Evolutionary conservation across 768 basidiomycete species (phyloP).

Genomic region (Peribolospora baueri): DNA sequence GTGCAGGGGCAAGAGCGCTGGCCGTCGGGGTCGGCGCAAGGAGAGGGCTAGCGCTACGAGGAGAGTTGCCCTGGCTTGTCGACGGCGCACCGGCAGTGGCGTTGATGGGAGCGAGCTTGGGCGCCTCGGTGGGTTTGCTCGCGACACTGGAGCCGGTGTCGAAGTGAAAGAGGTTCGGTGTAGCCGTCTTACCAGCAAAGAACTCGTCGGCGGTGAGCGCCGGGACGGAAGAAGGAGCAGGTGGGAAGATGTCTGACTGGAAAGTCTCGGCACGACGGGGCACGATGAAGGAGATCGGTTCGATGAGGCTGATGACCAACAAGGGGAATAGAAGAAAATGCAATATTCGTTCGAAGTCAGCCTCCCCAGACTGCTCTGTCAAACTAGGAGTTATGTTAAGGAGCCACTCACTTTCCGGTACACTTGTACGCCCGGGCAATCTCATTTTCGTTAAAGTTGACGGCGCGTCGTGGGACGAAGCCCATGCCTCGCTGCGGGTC

Average conservation of each 20-base stretch:
- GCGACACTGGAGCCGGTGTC: constrained; percentile 14
- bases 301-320: constrained; percentile 28
- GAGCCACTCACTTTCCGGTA: constrained; percentile 17
- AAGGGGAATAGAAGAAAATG: too few relatives aligned
- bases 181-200: constrained; percentile 52
- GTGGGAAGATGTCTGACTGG: constrained; percentile 93
- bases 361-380: too few relatives aligned
- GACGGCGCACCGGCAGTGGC: not conserved
- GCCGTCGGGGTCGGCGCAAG: constrained; percentile 13
- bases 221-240: constrained; percentile 58
- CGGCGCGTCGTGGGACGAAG: constrained; percentile 75
- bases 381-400: too few relatives aligned
- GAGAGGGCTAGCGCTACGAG: constrained; percentile 11
- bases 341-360: too few relatives aligned
- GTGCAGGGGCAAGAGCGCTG: constrained; percentile 15
- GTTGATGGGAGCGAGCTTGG: constrained; percentile 6
- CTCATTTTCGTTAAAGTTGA: constrained; percentile 75
- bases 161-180: constrained; percentile 43
- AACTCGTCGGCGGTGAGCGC: constrained; percentile 61
- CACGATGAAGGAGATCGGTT: constrained; percentile 85
- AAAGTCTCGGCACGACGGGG: constrained; percentile 82
- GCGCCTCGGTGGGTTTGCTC: constrained; percentile 11
- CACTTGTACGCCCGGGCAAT: constrained; percentile 89
- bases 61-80: not conserved
- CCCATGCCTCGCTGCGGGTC: constrained; percentile 94